A percentile compares a stretch with the other conserved stretches of the same genome.
These are phyloP conservation scores for Talaromyces amestolkiae DNA, from an alignment of 2,329 filamentous ascomycete genomes.

Conservation along the genomic window DNA sequence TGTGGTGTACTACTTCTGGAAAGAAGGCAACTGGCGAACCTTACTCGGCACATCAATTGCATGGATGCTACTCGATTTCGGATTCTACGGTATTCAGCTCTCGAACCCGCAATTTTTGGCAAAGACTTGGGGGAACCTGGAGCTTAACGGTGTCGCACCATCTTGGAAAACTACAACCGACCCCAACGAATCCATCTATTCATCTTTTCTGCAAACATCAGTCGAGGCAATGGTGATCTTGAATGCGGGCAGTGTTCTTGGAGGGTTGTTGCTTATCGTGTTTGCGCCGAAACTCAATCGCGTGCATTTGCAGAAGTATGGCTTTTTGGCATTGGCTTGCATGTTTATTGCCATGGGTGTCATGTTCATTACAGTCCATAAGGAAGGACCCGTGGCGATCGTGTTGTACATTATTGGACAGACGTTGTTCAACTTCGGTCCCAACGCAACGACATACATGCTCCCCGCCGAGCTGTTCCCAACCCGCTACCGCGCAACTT, in stretches of 20 bases:
- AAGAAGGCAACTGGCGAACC: slow-evolving; percentile 43
- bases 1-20: slow-evolving; percentile 44
- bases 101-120: slow-evolving; percentile 43
- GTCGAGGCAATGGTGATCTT: slow-evolving; percentile 41
- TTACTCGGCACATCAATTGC: slow-evolving; percentile 48
- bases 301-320: slow-evolving; percentile 44
- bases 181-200: slow-evolving; percentile 43
- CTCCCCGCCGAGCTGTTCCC: slow-evolving; percentile 59
- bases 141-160: slow-evolving; percentile 29
- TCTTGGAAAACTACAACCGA: slow-evolving; percentile 37
- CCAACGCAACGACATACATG: slow-evolving; percentile 45
- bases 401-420: slow-evolving; percentile 47
- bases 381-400: slow-evolving; percentile 37
- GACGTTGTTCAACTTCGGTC: slow-evolving; percentile 50
- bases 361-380: slow-evolving; percentile 41
- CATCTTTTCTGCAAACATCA: slow-evolving; percentile 41
- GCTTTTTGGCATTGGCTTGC: slow-evolving; percentile 43
- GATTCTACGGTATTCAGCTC: slow-evolving; percentile 57
- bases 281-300: slow-evolving; percentile 42
- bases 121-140: slow-evolving; percentile 40
- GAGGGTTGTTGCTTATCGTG: slow-evolving; percentile 42
- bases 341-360: slow-evolving; percentile 46
- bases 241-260: slow-evolving; percentile 44
- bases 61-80: slow-evolving; percentile 58
- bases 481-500: slow-evolving; percentile 54